Evolutionary conservation across 768 basidiomycete genomes (phyloP).

Genomic region (Lentinula sp.): DNA sequence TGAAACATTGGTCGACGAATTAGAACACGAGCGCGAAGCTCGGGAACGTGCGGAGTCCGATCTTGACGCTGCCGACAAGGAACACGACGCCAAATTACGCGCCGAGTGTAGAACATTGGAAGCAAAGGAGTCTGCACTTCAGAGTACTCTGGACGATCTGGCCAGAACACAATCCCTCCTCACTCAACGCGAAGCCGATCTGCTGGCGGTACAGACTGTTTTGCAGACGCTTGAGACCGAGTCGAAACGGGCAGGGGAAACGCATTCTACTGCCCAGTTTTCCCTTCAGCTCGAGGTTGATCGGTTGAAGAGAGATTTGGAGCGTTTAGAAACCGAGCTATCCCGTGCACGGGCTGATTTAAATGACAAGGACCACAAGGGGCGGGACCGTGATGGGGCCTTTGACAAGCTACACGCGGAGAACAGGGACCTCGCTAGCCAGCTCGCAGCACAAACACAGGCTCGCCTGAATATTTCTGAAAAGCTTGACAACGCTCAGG

Average conservation of each 20-base stretch:
- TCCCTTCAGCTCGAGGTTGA: constrained; percentile 89
- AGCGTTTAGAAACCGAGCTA: constrained; percentile 75
- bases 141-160: constrained; percentile 57
- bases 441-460: constrained; percentile 83
- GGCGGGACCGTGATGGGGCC: constrained; percentile 63
- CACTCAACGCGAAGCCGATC: constrained; percentile 67
- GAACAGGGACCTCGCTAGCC: constrained; percentile 72
- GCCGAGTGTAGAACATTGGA: constrained; percentile 60
- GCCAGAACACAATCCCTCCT: constrained; percentile 59
- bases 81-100: constrained; percentile 57
- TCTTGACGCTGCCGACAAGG: constrained; percentile 50
- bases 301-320: constrained; percentile 76
- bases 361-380: constrained; percentile 56
- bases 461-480: constrained; percentile 81
- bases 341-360: constrained; percentile 64
- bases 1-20: constrained; percentile 62
- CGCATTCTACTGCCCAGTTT: constrained; percentile 76
- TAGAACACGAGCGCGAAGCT: constrained; percentile 52
- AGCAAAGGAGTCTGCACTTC: constrained; percentile 63
- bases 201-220: constrained; percentile 65
- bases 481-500: constrained; percentile 74
- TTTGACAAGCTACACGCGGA: constrained; percentile 76
- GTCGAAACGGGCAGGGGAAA: constrained; percentile 76
- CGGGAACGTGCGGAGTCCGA: constrained; percentile 50
- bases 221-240: constrained; percentile 71